These are phyloP conservation scores for Dunaliella sp. DNA, from an alignment of 139 green algal genomes.

Conservation along the genomic window DNA sequence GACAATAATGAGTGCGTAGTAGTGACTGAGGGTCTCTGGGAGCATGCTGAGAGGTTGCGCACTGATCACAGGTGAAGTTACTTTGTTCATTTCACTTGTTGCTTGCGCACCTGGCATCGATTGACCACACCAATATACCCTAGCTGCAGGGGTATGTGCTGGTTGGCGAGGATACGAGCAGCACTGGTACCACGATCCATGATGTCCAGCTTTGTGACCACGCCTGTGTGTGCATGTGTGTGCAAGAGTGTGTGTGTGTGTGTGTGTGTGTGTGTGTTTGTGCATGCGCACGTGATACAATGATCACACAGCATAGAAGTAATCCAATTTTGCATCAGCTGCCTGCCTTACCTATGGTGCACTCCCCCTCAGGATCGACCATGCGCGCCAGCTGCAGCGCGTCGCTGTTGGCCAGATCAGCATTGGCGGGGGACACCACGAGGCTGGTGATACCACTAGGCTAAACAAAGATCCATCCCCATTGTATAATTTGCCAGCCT, in stretches of 20 bases:
- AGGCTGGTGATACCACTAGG: slow-evolving; percentile 89
- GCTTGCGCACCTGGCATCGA: slow-evolving; percentile 67
- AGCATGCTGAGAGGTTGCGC: too few relatives aligned
- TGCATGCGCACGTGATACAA: background rate
- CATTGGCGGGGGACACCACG: slow-evolving; percentile 81
- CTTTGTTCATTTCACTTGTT: too few relatives aligned
- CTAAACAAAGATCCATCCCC: too few relatives aligned
- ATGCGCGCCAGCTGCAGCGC: slow-evolving; percentile 72
- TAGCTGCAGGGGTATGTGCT: slow-evolving; percentile 87
- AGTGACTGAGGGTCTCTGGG: too few relatives aligned
- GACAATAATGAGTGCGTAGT: too few relatives aligned
- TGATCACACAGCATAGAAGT: too few relatives aligned
- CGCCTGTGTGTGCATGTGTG: slow-evolving; percentile 32
- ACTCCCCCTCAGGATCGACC: slow-evolving; percentile 69
- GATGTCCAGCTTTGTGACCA: slow-evolving; percentile 88
- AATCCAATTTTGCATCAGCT: too few relatives aligned
- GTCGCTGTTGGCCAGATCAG: slow-evolving; percentile 82
- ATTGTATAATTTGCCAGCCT: too few relatives aligned
- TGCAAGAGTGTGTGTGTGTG: background rate
- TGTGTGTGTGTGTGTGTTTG: background rate
- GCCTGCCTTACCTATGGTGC: slow-evolving; percentile 67
- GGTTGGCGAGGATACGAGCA: slow-evolving; percentile 70
- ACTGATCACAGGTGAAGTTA: too few relatives aligned
- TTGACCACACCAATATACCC: slow-evolving; percentile 92
- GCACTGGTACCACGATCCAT: slow-evolving; percentile 90